phyloP scores from a whole-genome alignment of 2,329 filamentous ascomycete genomes.

The Malbranchea zuffiana region DNA sequence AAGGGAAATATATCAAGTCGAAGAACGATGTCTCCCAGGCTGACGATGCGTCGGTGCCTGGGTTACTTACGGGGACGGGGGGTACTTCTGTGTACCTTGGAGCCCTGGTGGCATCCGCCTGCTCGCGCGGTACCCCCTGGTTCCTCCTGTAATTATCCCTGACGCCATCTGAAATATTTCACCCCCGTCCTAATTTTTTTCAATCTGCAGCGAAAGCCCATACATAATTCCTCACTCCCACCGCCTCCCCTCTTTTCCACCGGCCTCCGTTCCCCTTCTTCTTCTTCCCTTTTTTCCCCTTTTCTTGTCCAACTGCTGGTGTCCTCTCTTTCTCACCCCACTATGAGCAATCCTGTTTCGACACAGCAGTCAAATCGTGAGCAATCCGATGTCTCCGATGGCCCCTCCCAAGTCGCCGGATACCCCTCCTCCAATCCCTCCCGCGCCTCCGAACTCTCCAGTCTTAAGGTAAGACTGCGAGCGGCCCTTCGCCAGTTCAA shows the following conservation, averaged over 20 bases:
- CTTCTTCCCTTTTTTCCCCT: slow-evolving; percentile 15
- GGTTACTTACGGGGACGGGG: no score
- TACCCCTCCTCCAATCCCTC: slow-evolving; percentile 37
- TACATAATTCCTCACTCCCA: slow-evolving; percentile 4
- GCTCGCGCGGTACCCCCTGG: no score
- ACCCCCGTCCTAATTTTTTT: no score
- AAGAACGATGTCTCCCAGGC: no score
- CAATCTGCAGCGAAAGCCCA: no score
- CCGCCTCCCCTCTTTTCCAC: slow-evolving; percentile 13
- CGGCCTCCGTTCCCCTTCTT: slow-evolving; percentile 9
- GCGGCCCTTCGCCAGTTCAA: slow-evolving; percentile 69
- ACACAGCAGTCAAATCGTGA: slow-evolving; percentile 17
- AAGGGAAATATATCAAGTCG: no score
- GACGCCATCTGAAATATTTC: no score
- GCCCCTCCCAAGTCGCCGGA: slow-evolving; percentile 33
- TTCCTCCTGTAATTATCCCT: no score
- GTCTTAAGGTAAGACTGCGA: slow-evolving; percentile 58
- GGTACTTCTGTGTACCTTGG: no score
- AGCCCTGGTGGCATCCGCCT: no score
- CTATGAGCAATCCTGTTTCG: slow-evolving; percentile 30
- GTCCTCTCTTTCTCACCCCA: slow-evolving; percentile 18
- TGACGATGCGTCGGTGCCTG: no score
- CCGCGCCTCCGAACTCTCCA: slow-evolving; percentile 45
- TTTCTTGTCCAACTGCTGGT: slow-evolving; percentile 18
- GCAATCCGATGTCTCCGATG: slow-evolving; percentile 28